Evolutionary conservation across 495 filamentous ascomycete genomes (phyloP).

Genomic region (Hapsidospora chrysogenum): DNA sequence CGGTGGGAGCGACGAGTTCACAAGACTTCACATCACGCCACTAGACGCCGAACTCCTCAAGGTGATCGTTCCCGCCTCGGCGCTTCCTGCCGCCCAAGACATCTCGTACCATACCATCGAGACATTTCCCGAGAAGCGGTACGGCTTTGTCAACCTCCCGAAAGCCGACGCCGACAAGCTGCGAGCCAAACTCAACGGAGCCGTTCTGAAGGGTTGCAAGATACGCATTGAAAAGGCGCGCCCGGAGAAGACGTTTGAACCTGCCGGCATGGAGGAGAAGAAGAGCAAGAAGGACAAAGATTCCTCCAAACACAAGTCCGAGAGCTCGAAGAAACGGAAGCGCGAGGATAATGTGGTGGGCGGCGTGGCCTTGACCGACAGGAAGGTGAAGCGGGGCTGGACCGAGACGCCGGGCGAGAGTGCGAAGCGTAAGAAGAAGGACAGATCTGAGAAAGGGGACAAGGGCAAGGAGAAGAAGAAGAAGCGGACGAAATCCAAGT

Average conservation of each 20-base stretch:
- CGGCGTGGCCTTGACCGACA: conserved; percentile 54
- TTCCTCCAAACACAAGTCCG: conserved; percentile 18
- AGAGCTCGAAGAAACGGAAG: conserved; percentile 43
- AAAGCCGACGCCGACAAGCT: conserved; percentile 68
- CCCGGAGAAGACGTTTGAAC: conserved; percentile 23
- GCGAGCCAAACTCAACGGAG: conserved; percentile 83
- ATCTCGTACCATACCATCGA: conserved; percentile 71
- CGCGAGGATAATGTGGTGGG: conserved; percentile 42
- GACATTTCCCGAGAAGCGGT: conserved; percentile 76
- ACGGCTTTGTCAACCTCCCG: conserved; percentile 79
- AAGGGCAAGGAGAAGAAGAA: conserved; percentile 31
- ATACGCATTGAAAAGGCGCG: conserved; percentile 67
- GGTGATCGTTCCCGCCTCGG: conserved; percentile 46
- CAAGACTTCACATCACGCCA: conserved; percentile 74
- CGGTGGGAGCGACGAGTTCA: no score
- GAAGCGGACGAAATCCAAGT: conserved; percentile 48
- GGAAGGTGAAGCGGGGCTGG: conserved; percentile 85
- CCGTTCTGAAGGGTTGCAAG: conserved; percentile 70
- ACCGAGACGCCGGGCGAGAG: conserved; percentile 40
- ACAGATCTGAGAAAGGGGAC: conserved; percentile 29
- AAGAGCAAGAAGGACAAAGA: conserved; percentile 21
- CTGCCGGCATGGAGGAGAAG: conserved; percentile 18
- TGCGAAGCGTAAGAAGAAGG: conserved; percentile 30
- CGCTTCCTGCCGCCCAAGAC: conserved; percentile 49
- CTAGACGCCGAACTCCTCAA: conserved; percentile 54